Percentiles rank a stretch among this genome's conserved stretches.
These are phyloP conservation scores for Pythium guiyangense DNA, from an alignment of 352 stramenopile species.

Conservation along the genomic window DNA sequence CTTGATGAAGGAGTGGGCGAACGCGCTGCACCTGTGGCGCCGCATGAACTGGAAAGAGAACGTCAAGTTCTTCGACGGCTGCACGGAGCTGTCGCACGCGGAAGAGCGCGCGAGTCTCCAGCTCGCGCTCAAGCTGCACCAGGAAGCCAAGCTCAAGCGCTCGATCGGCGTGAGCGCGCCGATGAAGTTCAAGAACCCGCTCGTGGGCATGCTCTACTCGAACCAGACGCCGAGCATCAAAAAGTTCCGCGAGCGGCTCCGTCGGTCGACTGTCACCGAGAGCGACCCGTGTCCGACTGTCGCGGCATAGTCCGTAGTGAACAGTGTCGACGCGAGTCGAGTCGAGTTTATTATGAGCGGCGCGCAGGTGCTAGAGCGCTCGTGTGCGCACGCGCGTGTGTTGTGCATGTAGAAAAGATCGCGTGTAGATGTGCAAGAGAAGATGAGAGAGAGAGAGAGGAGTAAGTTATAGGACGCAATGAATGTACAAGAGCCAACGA, in stretches of 20 bases:
- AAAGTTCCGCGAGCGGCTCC: constrained; percentile 61
- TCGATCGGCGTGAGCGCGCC: constrained; percentile 20
- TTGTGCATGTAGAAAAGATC: too few relatives aligned
- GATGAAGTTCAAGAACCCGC: constrained; percentile 53
- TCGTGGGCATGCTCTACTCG: constrained; percentile 52
- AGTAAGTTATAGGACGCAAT: too few relatives aligned
- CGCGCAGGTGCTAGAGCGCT: too few relatives aligned
- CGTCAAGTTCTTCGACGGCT: constrained; percentile 78
- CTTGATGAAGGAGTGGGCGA: constrained; percentile 86
- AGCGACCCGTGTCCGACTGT: constrained; percentile 11
- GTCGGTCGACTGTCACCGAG: constrained; percentile 19
- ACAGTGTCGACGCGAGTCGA: constrained; percentile 27
- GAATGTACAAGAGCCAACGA: too few relatives aligned
- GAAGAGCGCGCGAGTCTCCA: constrained; percentile 59
- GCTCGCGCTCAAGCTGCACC: constrained; percentile 49
- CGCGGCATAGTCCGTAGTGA: constrained; percentile 31
- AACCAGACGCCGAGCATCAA: constrained; percentile 61
- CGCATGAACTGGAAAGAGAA: constrained; percentile 88
- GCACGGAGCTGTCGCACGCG: constrained; percentile 38
- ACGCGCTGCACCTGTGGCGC: constrained; percentile 75
- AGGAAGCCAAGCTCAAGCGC: constrained; percentile 39
- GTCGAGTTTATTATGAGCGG: not conserved
- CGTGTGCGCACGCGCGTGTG: too few relatives aligned
- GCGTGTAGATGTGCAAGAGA: too few relatives aligned
- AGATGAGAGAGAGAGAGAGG: too few relatives aligned